Percentiles rank a stretch among this genome's conserved stretches.
Evolutionary conservation across 2,329 filamentous ascomycete genomes (phyloP).

Genomic region (Lasiodiplodia sp.): DNA sequence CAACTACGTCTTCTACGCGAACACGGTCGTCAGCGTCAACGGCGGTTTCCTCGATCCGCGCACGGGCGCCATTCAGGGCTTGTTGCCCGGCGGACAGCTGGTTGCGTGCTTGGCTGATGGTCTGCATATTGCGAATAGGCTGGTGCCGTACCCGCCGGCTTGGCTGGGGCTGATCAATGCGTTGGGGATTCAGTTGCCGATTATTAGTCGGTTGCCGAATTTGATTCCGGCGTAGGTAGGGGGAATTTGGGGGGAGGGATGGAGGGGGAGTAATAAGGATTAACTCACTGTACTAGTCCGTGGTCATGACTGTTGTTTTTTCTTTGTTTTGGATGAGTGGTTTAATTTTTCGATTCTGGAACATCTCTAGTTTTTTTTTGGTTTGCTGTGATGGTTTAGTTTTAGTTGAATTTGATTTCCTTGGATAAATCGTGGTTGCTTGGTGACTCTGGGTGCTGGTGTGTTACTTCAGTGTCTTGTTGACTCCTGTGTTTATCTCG

Average conservation of each 20-base stretch:
- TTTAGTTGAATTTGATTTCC: too few species aligned
- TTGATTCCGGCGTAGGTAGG: constrained; percentile 5
- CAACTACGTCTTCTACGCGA: constrained; percentile 30
- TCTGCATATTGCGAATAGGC: constrained; percentile 26
- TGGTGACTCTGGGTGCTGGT: too few species aligned
- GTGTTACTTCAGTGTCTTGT: too few species aligned
- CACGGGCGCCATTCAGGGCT: constrained; percentile 22
- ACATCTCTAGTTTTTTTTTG: too few species aligned
- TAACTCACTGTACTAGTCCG: not conserved
- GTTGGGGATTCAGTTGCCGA: constrained; percentile 16
- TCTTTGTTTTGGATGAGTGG: not conserved
- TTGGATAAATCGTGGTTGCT: too few species aligned
- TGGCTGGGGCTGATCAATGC: not conserved
- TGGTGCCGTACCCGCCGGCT: constrained; percentile 27
- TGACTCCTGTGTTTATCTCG: too few species aligned
- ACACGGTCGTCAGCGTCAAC: constrained; percentile 28
- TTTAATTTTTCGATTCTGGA: not conserved
- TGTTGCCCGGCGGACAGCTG: constrained; percentile 25
- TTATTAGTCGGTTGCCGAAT: constrained; percentile 16
- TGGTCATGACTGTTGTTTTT: not conserved
- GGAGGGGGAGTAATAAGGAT: not conserved
- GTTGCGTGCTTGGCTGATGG: constrained; percentile 24
- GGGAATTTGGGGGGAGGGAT: not conserved
- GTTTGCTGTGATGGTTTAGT: too few species aligned
- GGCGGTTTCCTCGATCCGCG: constrained; percentile 27